Evolutionary conservation across 2,329 filamentous ascomycete genomes (phyloP).

Genomic region (Cladosporium velox): DNA sequence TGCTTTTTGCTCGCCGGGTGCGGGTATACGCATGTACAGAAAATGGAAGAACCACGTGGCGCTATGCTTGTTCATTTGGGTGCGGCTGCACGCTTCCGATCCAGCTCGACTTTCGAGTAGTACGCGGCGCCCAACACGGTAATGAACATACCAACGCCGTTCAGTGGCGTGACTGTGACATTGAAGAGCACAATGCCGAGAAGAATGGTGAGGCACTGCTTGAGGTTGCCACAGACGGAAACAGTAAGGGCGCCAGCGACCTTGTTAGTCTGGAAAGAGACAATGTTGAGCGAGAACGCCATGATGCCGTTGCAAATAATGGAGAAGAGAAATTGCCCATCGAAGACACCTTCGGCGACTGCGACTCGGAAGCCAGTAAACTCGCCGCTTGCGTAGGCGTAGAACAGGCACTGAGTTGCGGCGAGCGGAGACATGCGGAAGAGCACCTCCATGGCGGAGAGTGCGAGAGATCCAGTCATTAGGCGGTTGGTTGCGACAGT

Average conservation of each 20-base stretch:
- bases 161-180: slow-evolving; percentile 41
- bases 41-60: neutral
- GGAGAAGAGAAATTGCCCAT: slow-evolving; percentile 26
- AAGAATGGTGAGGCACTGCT: slow-evolving; percentile 41
- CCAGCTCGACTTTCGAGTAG: slow-evolving; percentile 61
- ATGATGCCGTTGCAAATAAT: slow-evolving; percentile 38
- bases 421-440: slow-evolving; percentile 65
- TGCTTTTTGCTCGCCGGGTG: neutral
- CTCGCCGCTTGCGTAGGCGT: slow-evolving; percentile 57
- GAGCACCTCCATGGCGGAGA: slow-evolving; percentile 61
- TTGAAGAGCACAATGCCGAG: slow-evolving; percentile 42
- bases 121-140: slow-evolving; percentile 59
- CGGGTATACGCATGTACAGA: slow-evolving; percentile 15
- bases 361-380: slow-evolving; percentile 28
- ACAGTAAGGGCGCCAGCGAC: slow-evolving; percentile 42
- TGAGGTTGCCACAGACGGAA: slow-evolving; percentile 41
- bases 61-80: slow-evolving; percentile 9
- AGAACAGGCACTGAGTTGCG: slow-evolving; percentile 56
- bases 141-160: slow-evolving; percentile 57
- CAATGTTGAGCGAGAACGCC: slow-evolving; percentile 41
- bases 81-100: slow-evolving; percentile 43
- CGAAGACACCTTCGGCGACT: slow-evolving; percentile 30
- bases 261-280: slow-evolving; percentile 44
- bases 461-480: slow-evolving; percentile 62
- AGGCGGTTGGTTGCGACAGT: slow-evolving; percentile 65